phyloP scores from a whole-genome alignment of 257 asterid species.

The Petrea volubilis region DNA sequence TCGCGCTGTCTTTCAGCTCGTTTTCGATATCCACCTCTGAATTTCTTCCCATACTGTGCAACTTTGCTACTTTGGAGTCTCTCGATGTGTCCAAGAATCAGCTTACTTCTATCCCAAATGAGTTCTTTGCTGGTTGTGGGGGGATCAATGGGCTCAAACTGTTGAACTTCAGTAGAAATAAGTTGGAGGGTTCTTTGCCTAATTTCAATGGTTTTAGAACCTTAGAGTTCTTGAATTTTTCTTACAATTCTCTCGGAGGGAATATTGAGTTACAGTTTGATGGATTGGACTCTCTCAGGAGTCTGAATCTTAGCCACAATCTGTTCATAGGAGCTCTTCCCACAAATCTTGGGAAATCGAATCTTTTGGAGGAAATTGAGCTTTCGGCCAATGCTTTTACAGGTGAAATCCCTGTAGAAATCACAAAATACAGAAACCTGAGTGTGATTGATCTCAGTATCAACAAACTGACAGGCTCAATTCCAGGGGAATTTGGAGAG shows the following conservation, averaged over 20 bases:
- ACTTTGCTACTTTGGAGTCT: constrained; percentile 48
- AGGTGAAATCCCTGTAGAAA: constrained; percentile 49
- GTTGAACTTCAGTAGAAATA: constrained; percentile 65
- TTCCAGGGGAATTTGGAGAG: constrained; percentile 45
- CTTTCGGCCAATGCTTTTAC: constrained; percentile 44
- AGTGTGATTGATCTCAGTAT: constrained; percentile 57
- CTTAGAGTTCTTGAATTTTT: constrained; percentile 56
- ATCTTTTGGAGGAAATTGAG: constrained; percentile 53
- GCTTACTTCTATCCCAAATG: constrained; percentile 52
- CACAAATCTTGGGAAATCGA: constrained; percentile 44
- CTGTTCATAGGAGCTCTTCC: constrained; percentile 48
- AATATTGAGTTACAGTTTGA: constrained; percentile 41
- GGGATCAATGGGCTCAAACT: constrained; percentile 43
- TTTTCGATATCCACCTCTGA: constrained; percentile 51
- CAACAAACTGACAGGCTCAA: constrained; percentile 44
- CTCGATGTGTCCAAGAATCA: constrained; percentile 62
- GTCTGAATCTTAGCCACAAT: constrained; percentile 51
- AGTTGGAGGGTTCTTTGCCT: constrained; percentile 45
- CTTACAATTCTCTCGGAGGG: constrained; percentile 49
- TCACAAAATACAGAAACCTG: constrained; percentile 47
- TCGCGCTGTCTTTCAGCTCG: constrained; percentile 30
- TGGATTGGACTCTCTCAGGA: constrained; percentile 57
- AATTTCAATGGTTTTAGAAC: constrained; percentile 51
- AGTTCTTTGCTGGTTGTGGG: constrained; percentile 53
- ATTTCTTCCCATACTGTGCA: constrained; percentile 52